Base-by-base conservation (phyloP, 768 basidiomycete genomes). In the Leccinum longicurvipes region DNA sequence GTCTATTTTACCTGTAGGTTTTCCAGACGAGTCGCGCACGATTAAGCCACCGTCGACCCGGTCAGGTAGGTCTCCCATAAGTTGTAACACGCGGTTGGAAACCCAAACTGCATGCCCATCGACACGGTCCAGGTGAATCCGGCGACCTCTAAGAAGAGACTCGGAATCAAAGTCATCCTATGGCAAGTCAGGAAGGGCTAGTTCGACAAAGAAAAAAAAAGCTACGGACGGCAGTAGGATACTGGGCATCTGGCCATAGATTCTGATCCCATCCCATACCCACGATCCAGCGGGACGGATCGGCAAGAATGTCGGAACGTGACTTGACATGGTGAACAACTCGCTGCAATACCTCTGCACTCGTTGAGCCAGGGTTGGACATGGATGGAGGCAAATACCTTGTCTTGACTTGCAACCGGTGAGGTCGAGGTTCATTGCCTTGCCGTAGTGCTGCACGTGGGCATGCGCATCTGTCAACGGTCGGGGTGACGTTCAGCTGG, bases 211-310 rank as follows among this genome's bases (percentile, higher is more conserved):
- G 31, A 34, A 10, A 11, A 50, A 80, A 24, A 45, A 19, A 24
- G 31, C 21, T 3, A 66, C 67, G 21, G 62, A 91, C 92, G 1
- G 89, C 85, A 29, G 79, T 84, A 3, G 93, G 93, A 60, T 92
- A 94, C 23, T 76, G 66, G 9, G 75, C 69, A 11, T 74, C 77
- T 7, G 77, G 60, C 89, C 89, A 92, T 55, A 80, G 78, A 1
- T 89, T 96, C 71, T 98, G 93, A 65, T 98, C 91, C 94, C 95
- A 98, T 5, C 95, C 95, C 76, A 88, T 82, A 11, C 93, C 94
- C 61, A 85, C 76, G 41, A 97, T 82, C 91, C 92, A 97, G 6
- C 65, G 73, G 3, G 77, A 73, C 3, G 72, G 74, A 63, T 89
- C 79, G 3, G 77, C 66, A 1, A 73, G 67, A 6, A 87, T 67